Conservation (phyloP, 2,329 filamentous ascomycete genomes). For the Epicoccum nigrum region DNA sequence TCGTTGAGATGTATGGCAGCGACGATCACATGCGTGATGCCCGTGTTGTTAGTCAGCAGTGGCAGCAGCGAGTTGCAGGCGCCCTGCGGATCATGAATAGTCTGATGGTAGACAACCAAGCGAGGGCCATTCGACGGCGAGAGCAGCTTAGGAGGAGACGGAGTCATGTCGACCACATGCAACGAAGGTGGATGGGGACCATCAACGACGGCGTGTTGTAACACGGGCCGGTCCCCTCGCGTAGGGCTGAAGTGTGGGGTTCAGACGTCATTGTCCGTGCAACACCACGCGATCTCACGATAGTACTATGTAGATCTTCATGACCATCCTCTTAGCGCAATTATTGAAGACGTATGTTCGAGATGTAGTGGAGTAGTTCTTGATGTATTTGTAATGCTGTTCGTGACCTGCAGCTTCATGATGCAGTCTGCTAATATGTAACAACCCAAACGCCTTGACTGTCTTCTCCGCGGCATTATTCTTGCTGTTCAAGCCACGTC, state of each 20-base stretch:
- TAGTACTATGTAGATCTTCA: too few relatives aligned
- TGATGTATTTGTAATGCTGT: not conserved
- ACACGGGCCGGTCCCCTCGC: conserved; percentile 13
- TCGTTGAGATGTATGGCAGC: conserved; percentile 84
- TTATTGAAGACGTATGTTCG: too few relatives aligned
- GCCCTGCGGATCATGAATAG: conserved; percentile 62
- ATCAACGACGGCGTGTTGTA: conserved; percentile 7
- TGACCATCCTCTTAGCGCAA: too few relatives aligned
- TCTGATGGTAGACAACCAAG: conserved; percentile 68
- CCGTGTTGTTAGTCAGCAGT: conserved; percentile 63
- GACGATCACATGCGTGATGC: conserved; percentile 81
- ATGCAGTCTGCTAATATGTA: conserved; percentile 19
- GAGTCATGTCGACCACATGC: conserved; percentile 34
- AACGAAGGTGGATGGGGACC: conserved; percentile 11
- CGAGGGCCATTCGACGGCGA: conserved; percentile 46
- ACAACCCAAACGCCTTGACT: conserved; percentile 31
- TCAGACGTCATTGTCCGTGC: conserved; percentile 28
- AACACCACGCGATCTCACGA: conserved; percentile 19
- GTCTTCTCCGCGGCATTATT: conserved; percentile 23
- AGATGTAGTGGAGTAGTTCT: not conserved
- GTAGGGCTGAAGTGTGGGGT: conserved; percentile 43
- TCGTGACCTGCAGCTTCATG: conserved; percentile 3
- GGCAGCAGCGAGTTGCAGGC: conserved; percentile 67
- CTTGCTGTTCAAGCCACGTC: conserved; percentile 29
- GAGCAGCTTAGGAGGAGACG: conserved; percentile 39